Conservation (phyloP, 306 rosid species). For the Bauhinia variegata region DNA sequence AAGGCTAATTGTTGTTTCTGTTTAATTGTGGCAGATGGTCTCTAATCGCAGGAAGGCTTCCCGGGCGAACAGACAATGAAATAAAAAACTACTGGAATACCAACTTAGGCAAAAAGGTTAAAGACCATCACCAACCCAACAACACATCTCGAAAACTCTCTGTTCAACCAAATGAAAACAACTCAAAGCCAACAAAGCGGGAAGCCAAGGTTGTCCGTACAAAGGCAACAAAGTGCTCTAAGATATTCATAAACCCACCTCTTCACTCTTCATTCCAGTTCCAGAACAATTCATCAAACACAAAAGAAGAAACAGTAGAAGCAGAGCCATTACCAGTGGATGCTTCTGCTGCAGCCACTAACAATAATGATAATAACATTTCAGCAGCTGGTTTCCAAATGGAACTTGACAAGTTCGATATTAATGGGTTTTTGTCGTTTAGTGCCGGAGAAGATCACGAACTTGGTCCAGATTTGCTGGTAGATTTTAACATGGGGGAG, state of each 20-base stretch:
- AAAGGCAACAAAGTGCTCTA: background rate
- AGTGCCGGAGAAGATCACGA: too few species aligned
- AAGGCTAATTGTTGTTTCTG: too few species aligned
- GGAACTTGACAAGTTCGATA: background rate
- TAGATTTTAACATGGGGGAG: background rate
- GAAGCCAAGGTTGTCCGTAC: too few species aligned
- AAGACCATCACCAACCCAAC: too few species aligned
- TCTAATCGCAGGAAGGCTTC: conserved; percentile 31
- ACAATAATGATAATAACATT: too few species aligned
- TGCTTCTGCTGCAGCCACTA: background rate
- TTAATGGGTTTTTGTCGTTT: background rate
- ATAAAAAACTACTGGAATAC: too few species aligned
- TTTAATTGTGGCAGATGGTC: conserved; percentile 26
- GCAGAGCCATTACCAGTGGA: background rate
- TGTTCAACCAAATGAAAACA: too few species aligned
- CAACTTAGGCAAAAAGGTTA: too few species aligned
- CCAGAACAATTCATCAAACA: background rate
- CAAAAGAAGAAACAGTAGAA: too few species aligned
- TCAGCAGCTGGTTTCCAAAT: too few species aligned
- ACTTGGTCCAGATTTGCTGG: background rate
- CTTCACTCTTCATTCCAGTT: background rate
- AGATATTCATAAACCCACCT: background rate
- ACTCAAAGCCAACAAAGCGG: too few species aligned
- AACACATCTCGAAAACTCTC: too few species aligned
- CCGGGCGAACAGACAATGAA: conserved; percentile 37